These are phyloP conservation scores for Hortiboletus campestris DNA, from an alignment of 768 basidiomycete genomes.

Conservation along the genomic window DNA sequence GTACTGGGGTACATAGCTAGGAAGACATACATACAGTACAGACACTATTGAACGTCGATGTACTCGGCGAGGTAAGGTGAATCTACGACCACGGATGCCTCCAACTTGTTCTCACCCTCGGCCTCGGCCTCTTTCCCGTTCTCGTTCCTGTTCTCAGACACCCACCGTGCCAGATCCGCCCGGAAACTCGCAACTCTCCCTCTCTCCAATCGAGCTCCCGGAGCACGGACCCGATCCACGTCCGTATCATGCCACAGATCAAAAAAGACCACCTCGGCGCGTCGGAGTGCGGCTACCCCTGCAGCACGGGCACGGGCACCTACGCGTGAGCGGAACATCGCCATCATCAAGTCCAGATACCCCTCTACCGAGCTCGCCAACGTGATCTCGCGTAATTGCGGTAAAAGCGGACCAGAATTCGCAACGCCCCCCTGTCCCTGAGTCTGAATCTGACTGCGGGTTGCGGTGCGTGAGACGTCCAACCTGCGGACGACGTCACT, in stretches of 20 bases:
- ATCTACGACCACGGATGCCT: conserved; percentile 4
- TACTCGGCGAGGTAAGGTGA: conserved; percentile 13
- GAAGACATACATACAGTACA: not conserved
- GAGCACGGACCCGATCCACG: not conserved
- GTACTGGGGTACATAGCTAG: not conserved
- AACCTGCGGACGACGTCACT: conserved; percentile 6
- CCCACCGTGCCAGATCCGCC: not conserved
- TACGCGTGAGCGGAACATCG: conserved; percentile 9
- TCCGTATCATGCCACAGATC: conserved; percentile 6
- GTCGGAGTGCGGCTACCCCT: conserved; percentile 4
- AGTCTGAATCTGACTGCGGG: not conserved
- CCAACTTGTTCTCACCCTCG: not conserved
- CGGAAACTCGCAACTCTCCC: not conserved
- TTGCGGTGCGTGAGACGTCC: not conserved
- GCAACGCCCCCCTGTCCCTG: not conserved
- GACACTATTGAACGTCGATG: not conserved
- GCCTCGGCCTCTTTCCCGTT: not conserved
- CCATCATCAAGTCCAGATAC: conserved; percentile 7
- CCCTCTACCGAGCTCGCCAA: conserved; percentile 15
- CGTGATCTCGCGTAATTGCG: conserved; percentile 13
- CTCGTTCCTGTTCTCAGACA: not conserved
- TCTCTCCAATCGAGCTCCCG: not conserved
- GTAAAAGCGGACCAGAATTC: not conserved
- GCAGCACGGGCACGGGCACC: conserved; percentile 1
- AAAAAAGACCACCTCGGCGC: conserved; percentile 9